Base-by-base conservation (phyloP, 2,329 filamentous ascomycete genomes). In the Anthostomella pinea region DNA sequence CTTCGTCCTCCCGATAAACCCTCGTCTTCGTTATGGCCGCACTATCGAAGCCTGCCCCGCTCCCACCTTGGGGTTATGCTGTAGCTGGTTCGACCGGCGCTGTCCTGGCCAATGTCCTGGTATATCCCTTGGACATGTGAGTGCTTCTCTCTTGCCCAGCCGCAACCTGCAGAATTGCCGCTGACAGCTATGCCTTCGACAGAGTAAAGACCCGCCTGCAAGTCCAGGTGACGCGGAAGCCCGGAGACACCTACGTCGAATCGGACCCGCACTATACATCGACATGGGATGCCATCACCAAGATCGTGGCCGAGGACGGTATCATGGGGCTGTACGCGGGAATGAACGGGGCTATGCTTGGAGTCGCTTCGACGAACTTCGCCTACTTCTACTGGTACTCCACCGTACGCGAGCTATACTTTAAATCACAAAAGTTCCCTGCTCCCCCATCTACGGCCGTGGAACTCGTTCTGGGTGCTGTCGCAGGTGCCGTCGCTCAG, bases 301-400 rank as follows among this genome's bases (percentile, higher is more conserved):
- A 88, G 59, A 97, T 98, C 49, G 66, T 86, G 22, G 77, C 81
- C 38, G 81, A 79, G 35, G 93, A 98, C 51, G 93, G 93, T 20
- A 38, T 93, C 7, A 56, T 70, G 30, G 93, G 93, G 6, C 77
- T 98, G 6, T 98, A 98, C 57, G 81, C 86, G 34, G 93, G 93
- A 43, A 90, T 98, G 62, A 75, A 80, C 42, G 90, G 91, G 33
- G 81, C 90, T 4, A 72, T 98, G 13, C 69, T 97, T 33, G 93
- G 93, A 35, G 93, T 98, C 22, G 91, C 89, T 2, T 96, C 90
- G 17, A 97, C 91, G 34, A 98, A 98, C 65, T 98, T 98, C 61
- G 93, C 93, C 55, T 98, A 98, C 68, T 98, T 98, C 63, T 98
- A 98, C 70, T 97, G 91, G 90, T 97, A 97, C 63, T 91, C 88